phyloP scores from a whole-genome alignment of 2,329 filamentous ascomycete species.

The Fusarium sp. region DNA sequence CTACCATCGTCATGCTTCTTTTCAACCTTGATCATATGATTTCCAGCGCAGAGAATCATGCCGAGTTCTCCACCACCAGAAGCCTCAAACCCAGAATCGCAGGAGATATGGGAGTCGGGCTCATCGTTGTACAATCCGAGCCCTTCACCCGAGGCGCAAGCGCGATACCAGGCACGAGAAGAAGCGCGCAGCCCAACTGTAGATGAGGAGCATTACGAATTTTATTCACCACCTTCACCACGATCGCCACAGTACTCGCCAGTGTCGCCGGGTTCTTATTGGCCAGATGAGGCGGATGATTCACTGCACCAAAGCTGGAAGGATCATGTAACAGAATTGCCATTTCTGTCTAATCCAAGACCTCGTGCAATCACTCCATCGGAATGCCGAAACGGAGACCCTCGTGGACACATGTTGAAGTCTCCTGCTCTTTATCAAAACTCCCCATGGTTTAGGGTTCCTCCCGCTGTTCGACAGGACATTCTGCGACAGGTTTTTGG shows the following conservation, averaged over 20 bases:
- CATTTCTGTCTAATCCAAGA: neutral
- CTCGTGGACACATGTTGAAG: neutral
- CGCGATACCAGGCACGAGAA: neutral
- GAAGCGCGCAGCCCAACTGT: neutral
- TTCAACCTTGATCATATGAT: neutral
- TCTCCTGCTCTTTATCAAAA: neutral
- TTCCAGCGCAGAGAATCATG: neutral
- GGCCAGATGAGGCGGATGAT: neutral
- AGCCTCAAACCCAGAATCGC: neutral
- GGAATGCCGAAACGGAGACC: neutral
- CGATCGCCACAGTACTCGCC: neutral
- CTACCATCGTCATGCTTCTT: neutral
- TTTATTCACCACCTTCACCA: neutral
- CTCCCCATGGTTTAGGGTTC: conserved; percentile 7
- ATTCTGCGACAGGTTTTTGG: conserved; percentile 9
- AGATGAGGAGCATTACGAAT: neutral
- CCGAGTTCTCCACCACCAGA: too few relatives aligned
- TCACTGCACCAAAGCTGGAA: neutral
- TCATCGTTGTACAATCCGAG: neutral
- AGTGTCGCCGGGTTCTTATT: neutral
- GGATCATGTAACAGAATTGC: neutral
- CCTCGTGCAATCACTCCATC: neutral
- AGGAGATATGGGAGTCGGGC: neutral
- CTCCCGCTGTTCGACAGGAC: neutral
- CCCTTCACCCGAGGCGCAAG: neutral